Base-by-base conservation (phyloP, 805 yeast genomes). In the Candida sithepensis region DNA sequence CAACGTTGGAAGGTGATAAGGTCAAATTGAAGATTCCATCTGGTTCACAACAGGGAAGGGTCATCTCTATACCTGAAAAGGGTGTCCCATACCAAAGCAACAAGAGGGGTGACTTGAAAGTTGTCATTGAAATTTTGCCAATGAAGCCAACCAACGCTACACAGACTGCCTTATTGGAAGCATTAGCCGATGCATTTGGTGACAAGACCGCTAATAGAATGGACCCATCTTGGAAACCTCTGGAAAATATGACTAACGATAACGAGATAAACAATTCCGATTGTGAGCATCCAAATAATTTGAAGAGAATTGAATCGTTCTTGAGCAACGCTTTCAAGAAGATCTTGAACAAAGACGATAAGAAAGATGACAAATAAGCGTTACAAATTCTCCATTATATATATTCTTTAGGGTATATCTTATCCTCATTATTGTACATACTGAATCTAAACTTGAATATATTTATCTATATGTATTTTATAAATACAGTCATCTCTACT, bases 81-180 rank as follows among this genome's bases (percentile, higher is more conserved):
- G 99, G 99, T 50, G 86, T 90, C 50, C 98, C 98, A 41, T 67
- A 75, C 44, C 69, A 79, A 21, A 48, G 55, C 12, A 68, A 67
- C 39, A 72, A 74, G 50, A 78, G 94, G 61, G 99, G 98, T 43
- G 88, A 85, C 58, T 73, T 91, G 78, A 83, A 80, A 57, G 88
- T 94, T 16, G 72, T 79, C 12, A 75, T 90, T 55, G 79, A 81
- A 43, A 85, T 94, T 16, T 78, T 80, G 58, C 81, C 90, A 3
- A 71, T 83, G 56, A 78, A 82, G 48, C 96, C 98, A 2, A 76
- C 77, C 46, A 84, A 87, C 21, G 87, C 92, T 13, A 84, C 94
- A 1, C 96, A 94, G 65, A 84, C 83, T 12, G 95, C 95, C 24
- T 71, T 94, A 46, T 75, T 95, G 59, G 99, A 94, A 65, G 96